phyloP scores from a whole-genome alignment of 2,329 filamentous ascomycete genomes.

The Cladophialophora yegresii region DNA sequence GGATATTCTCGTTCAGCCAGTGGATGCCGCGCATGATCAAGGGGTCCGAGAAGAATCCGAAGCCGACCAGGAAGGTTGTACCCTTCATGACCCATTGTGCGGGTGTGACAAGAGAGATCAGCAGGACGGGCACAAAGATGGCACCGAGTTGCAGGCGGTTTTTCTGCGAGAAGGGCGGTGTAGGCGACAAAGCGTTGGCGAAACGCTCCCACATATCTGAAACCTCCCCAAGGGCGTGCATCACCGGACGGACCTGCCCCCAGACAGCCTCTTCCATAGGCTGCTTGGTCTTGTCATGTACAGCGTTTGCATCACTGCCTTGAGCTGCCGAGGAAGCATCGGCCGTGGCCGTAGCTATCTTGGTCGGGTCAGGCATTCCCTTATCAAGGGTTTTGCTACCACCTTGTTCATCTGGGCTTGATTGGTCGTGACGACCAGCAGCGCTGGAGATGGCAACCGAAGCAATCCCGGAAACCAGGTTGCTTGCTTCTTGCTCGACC shows the following conservation, averaged over 20 bases:
- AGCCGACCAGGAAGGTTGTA: constrained; percentile 66
- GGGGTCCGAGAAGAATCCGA: constrained; percentile 79
- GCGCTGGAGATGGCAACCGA: constrained; percentile 73
- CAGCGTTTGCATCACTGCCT: constrained; percentile 53
- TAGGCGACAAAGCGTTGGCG: constrained; percentile 63
- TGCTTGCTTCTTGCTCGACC: constrained; percentile 78
- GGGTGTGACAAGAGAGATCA: constrained; percentile 57
- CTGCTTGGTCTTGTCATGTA: constrained; percentile 75
- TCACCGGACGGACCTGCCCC: constrained; percentile 71
- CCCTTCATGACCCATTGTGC: constrained; percentile 66
- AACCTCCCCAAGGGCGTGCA: constrained; percentile 64
- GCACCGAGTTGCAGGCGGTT: constrained; percentile 59
- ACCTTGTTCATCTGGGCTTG: constrained; percentile 54
- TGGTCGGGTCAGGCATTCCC: constrained; percentile 62
- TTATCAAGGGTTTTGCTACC: constrained; percentile 50
- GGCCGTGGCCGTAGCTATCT: constrained; percentile 56
- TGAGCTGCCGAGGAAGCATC: constrained; percentile 57
- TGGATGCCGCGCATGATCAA: constrained; percentile 62
- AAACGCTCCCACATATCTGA: constrained; percentile 66
- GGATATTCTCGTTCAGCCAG: constrained; percentile 55
- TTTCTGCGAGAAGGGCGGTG: constrained; percentile 61
- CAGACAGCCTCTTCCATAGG: constrained; percentile 77
- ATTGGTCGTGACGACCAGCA: constrained; percentile 73
- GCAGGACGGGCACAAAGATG: constrained; percentile 55
- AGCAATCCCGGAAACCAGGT: constrained; percentile 73